A percentile compares a stretch with the other conserved stretches of the same genome.
Conservation (phyloP, 208 protist genomes). For the Wallacemonas collosoma region DNA sequence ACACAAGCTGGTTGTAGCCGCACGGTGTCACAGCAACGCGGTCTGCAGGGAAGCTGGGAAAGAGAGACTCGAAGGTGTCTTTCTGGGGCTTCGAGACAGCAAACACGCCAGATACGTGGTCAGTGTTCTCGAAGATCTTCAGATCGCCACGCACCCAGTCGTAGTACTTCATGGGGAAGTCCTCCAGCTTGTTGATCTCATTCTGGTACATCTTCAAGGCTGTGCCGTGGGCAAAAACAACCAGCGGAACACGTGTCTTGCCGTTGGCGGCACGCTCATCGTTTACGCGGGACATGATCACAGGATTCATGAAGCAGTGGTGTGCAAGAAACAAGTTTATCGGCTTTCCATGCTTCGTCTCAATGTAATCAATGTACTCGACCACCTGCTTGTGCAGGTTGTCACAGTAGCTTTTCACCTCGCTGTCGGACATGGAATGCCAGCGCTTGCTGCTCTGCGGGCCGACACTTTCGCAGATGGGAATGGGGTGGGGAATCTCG, state of each 20-base stretch:
- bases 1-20: conserved; percentile 79
- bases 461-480: conserved; percentile 78
- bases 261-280: conserved; percentile 39
- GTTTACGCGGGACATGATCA: conserved; percentile 73
- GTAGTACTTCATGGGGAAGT: conserved; percentile 82
- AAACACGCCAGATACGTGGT: conserved; percentile 62
- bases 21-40: conserved; percentile 66
- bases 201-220: conserved; percentile 86
- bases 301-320: conserved; percentile 82
- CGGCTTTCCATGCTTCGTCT: conserved; percentile 54
- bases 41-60: conserved; percentile 55
- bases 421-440: conserved; percentile 73
- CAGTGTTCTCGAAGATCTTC: conserved; percentile 57
- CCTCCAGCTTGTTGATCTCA: conserved; percentile 57
- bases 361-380: conserved; percentile 70
- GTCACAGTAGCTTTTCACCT: conserved; percentile 56
- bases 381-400: conserved; percentile 43
- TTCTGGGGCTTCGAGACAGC: conserved; percentile 67
- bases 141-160: conserved; percentile 61
- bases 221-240: conserved; percentile 77
- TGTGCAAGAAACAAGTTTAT: conserved; percentile 77
- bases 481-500: conserved; percentile 73
- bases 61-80: conserved; percentile 58
- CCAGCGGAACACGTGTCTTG: conserved; percentile 47
- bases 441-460: conserved; percentile 75